These are phyloP conservation scores for Pseudoscleropodium purum DNA, from an alignment of 225 moss, liverwort and hornwort species.

Conservation along the genomic window DNA sequence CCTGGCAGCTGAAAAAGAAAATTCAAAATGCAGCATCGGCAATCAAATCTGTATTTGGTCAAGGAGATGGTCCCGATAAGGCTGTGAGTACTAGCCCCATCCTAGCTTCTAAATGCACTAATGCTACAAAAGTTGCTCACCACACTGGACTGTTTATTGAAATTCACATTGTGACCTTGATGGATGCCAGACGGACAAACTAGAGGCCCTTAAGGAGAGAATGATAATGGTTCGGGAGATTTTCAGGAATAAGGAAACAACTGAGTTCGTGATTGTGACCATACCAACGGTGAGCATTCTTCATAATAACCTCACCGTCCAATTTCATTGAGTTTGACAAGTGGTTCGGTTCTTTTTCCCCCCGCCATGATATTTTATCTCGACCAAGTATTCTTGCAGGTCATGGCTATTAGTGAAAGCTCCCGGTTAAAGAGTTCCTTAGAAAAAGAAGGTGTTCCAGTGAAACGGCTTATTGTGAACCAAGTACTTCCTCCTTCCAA, in stretches of 20 bases:
- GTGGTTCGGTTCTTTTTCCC: background rate
- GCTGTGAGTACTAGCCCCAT: constrained; percentile 34
- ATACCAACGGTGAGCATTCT: constrained; percentile 67
- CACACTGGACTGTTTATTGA: background rate
- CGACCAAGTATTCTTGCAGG: constrained; percentile 18
- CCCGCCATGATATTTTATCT: background rate
- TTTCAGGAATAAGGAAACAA: constrained; percentile 77
- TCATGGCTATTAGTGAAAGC: constrained; percentile 92
- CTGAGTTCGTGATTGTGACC: constrained; percentile 91
- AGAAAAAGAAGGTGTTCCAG: constrained; percentile 80
- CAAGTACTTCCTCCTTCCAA: constrained; percentile 78
- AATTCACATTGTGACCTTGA: background rate
- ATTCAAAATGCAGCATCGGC: constrained; percentile 69
- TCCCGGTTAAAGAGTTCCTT: constrained; percentile 63
- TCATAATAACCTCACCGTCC: background rate
- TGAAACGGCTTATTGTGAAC: constrained; percentile 74
- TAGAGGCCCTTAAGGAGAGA: constrained; percentile 73
- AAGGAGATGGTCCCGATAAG: constrained; percentile 67
- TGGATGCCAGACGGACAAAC: constrained; percentile 58
- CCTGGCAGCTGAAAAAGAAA: constrained; percentile 68
- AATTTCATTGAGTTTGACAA: background rate
- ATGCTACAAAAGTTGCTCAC: background rate
- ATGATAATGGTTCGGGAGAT: constrained; percentile 96
- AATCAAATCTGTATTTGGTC: constrained; percentile 76
- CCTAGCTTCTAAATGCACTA: background rate